These are phyloP conservation scores for Irpex lacteus DNA, from an alignment of 1,284 basidiomycete genomes.

Conservation along the genomic window DNA sequence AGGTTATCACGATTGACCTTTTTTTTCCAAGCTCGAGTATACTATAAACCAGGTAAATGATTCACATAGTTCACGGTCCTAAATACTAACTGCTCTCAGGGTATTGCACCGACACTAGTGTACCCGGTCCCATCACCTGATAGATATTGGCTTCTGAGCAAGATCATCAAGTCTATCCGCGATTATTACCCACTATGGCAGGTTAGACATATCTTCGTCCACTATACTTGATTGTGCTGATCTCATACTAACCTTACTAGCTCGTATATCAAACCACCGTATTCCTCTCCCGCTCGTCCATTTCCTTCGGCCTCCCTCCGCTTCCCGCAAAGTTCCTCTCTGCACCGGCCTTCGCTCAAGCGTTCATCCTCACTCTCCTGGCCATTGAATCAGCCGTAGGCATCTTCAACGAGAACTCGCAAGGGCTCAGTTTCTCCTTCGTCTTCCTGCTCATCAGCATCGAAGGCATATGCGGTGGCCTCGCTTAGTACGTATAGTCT, in stretches of 20 bases:
- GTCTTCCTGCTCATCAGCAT: conserved; percentile 80
- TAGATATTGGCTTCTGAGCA: conserved; percentile 60
- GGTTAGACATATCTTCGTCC: conserved; percentile 38
- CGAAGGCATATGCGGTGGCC: conserved; percentile 86
- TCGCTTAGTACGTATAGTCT: conserved; percentile 73
- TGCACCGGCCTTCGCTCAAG: conserved; percentile 72
- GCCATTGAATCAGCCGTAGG: conserved; percentile 68
- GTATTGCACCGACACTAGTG: conserved; percentile 87
- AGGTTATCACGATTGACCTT: not conserved
- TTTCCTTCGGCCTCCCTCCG: conserved; percentile 84
- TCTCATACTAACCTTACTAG: conserved; percentile 30
- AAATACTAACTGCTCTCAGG: conserved; percentile 39
- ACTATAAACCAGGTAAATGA: conserved; percentile 81
- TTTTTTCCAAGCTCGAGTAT: conserved; percentile 72
- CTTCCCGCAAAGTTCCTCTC: conserved; percentile 73
- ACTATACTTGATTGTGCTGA: not conserved
- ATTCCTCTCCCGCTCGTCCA: conserved; percentile 92
- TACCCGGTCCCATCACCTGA: conserved; percentile 78
- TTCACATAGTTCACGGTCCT: not conserved
- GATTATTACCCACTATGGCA: conserved; percentile 98
- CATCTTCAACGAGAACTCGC: conserved; percentile 51
- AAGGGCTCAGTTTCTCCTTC: conserved; percentile 55
- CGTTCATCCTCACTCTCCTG: conserved; percentile 56
- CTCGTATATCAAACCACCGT: conserved; percentile 91
- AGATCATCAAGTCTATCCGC: conserved; percentile 79